Base-by-base conservation (phyloP, 345 rosid genomes). In the Sisymbrium irio region DNA sequence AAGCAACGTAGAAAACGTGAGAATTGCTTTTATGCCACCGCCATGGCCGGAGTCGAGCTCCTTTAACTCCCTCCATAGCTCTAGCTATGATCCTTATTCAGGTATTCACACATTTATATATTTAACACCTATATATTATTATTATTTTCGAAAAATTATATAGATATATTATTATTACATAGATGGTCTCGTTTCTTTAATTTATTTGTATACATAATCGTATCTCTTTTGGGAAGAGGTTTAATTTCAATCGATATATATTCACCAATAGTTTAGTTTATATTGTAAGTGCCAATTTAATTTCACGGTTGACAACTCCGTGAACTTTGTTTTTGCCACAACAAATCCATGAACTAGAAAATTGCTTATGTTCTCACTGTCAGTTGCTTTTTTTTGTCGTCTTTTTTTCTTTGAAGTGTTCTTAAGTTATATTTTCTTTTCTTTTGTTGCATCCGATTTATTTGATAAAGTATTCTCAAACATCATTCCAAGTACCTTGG, bases 51-150 rank as follows among this genome's bases (percentile, higher is more conserved):
- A 72, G 13, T 62, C 56, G 68, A 78, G 32, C 71, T 79, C 97
- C 65, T 81, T 85, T 72, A 83, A 82, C 87, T 83, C 86, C 35
- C 85, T 88, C 67, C 87, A 84, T 79, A 79, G 76, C 89, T 85
- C 77, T 70, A 81, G 55, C 82, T 79, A 62, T 75, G 92, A 85
- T 74, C 90, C 82, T 54, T 83, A 72, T 74, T 82, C 86, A 80
- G 96, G 98, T 93, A 79, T 55, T 0, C 17, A 49, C 19, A 56
- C 10, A 35, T 25, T 25, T 11, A 61, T n/a, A 47, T 4, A 19
- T 47, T 19, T 14, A 22, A 37, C 22, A 44, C 19, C 22, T n/a
- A 27, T 32, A 35, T n/a, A 42, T 28, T n/a, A n/a, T n/a, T n/a
- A n/a, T n/a, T n/a, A n/a, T n/a, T n/a, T n/a, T n/a, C n/a, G n/a